Percentiles rank a stretch among this genome's conserved stretches.
Conservation (phyloP, 805 yeast species). For the Metschnikowia koreensis region DNA sequence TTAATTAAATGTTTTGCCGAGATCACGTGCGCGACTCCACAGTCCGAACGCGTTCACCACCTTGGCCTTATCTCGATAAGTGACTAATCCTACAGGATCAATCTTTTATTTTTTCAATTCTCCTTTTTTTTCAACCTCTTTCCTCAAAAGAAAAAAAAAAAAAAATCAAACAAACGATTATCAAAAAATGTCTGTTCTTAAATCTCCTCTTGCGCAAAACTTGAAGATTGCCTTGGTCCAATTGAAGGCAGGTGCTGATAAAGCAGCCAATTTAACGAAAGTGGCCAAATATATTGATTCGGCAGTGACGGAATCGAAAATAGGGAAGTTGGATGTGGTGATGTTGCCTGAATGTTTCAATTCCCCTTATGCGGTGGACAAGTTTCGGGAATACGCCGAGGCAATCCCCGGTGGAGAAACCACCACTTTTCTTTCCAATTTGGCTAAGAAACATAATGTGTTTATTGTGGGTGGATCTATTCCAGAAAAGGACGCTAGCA, state of each 20-base stretch:
- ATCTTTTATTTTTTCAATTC: neutral
- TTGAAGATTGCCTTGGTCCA: slow-evolving; percentile 84
- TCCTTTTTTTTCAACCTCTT: neutral
- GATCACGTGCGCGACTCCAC: slow-evolving; percentile 1
- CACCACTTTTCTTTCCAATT: slow-evolving; percentile 54
- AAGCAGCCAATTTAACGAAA: slow-evolving; percentile 68
- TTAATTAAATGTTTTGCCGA: neutral
- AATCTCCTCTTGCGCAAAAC: slow-evolving; percentile 48
- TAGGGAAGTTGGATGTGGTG: slow-evolving; percentile 56
- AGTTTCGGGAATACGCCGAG: slow-evolving; percentile 88
- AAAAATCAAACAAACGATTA: neutral
- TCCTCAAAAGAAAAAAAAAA: neutral
- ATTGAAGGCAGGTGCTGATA: slow-evolving; percentile 77
- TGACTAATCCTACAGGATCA: neutral
- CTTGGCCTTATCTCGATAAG: neutral
- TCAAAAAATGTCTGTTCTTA: slow-evolving; percentile 23
- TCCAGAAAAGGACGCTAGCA: slow-evolving; percentile 60
- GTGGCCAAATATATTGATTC: slow-evolving; percentile 61
- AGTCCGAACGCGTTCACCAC: neutral
- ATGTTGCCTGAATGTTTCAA: slow-evolving; percentile 96
- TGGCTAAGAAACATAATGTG: slow-evolving; percentile 66
- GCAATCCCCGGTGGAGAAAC: slow-evolving; percentile 73
- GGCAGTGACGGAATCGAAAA: slow-evolving; percentile 47
- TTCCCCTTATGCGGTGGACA: slow-evolving; percentile 86
- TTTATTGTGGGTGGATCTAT: slow-evolving; percentile 87